Evolutionary conservation across 164 flowering plant species (phyloP).

Genomic region (Santalum album): DNA sequence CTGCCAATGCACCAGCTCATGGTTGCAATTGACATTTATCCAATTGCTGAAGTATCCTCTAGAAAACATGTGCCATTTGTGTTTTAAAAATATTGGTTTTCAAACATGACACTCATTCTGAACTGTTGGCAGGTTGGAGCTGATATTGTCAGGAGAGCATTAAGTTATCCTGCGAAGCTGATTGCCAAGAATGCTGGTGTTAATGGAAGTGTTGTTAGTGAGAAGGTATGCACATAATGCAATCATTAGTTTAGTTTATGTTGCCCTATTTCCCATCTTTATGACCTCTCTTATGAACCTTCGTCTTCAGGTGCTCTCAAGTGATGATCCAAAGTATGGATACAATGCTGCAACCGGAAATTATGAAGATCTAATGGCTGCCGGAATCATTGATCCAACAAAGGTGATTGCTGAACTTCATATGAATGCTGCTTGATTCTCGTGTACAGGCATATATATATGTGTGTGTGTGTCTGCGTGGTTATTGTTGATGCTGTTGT

Average conservation of each 20-base stretch:
- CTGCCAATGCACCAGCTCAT: neutral
- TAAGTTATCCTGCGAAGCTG: constrained; percentile 84
- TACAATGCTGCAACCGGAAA: constrained; percentile 95
- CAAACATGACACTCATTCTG: neutral
- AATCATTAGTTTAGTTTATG: neutral
- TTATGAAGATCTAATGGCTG: constrained; percentile 90
- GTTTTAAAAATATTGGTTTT: no score
- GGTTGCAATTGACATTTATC: neutral
- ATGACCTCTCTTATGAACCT: neutral
- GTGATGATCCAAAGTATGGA: constrained; percentile 62
- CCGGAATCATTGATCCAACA: constrained; percentile 94
- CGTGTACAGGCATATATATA: no score
- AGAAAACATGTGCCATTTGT: no score
- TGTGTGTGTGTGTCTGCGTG: no score
- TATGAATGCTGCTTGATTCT: neutral
- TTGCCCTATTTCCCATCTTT: neutral
- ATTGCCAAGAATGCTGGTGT: constrained; percentile 99
- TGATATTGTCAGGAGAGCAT: constrained; percentile 87
- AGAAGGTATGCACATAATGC: constrained; percentile 51
- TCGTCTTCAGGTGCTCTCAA: constrained; percentile 59
- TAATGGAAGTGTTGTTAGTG: constrained; percentile 96
- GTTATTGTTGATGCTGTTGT: neutral
- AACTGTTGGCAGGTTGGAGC: constrained; percentile 72
- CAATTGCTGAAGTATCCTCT: no score
- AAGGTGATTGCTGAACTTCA: constrained; percentile 41